Conservation (phyloP, 257 asterid species). For the Thymus quinquecostatus region DNA sequence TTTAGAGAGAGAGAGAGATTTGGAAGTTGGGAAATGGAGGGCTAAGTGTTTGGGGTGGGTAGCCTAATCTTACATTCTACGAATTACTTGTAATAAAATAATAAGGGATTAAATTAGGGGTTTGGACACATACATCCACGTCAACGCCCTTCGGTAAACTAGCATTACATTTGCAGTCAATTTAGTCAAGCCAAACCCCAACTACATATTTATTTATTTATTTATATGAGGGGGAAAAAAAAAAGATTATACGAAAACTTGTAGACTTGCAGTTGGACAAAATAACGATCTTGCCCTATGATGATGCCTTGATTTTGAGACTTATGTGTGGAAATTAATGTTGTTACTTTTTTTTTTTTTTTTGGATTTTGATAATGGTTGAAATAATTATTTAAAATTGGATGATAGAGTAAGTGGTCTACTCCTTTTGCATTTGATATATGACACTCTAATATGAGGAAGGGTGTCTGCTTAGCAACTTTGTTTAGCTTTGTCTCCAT, state of each 20-base stretch:
- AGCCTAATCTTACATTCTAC: slow-evolving; percentile 65
- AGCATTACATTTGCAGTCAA: slow-evolving; percentile 30
- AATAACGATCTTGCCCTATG: neutral
- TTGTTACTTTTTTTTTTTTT: neutral
- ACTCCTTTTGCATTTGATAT: slow-evolving; percentile 1
- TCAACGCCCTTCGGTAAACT: slow-evolving; percentile 40
- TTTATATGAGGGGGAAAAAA: too few species aligned
- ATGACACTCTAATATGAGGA: neutral
- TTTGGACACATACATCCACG: slow-evolving; percentile 36
- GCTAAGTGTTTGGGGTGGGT: slow-evolving; percentile 63
- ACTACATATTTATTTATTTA: slow-evolving; percentile 29
- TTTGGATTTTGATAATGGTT: neutral
- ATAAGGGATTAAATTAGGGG: neutral
- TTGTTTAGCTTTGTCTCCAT: neutral
- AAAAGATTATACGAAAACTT: neutral
- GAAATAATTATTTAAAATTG: neutral
- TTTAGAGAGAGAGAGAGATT: slow-evolving; percentile 19
- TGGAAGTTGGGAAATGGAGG: slow-evolving; percentile 56
- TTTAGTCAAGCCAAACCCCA: slow-evolving; percentile 60
- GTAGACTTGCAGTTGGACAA: neutral
- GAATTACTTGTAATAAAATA: slow-evolving; percentile 22
- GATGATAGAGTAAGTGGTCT: slow-evolving; percentile 6
- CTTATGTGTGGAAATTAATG: too few species aligned
- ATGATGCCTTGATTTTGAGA: neutral
- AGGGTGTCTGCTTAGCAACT: neutral